Evolutionary conservation across 1,284 basidiomycete species (phyloP), one percentile per base, ranked within the genome.

Genomic region (Megacollybia platyphylla): DNA sequence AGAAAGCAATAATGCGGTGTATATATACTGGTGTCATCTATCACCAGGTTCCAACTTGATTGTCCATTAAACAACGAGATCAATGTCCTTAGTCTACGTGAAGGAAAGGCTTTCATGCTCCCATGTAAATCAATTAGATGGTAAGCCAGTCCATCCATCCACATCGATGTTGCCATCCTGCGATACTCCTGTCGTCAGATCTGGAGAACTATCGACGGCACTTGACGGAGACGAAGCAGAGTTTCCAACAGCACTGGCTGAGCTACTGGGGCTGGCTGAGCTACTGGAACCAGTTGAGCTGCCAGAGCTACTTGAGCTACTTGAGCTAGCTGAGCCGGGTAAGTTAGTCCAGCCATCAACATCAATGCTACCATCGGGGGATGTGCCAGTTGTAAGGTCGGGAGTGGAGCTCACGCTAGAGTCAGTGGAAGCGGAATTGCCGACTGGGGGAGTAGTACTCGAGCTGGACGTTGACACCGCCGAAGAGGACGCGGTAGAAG

Each of bases 261-360:
- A 24, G 20, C 20, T 24, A 5, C 20, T 24, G 5, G 20, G 20
- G 20, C 20, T 24, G 5, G 20, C 3, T 2, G 20, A 24, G 20
- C 20, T 24, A 24, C 20, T 24, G 20, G 20, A 24, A 24, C 20
- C 5, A 5, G 20, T 5, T 24, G 20, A 24, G 20, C 20, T 24
- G 20, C 15, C 15, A 15, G 20, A 24, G 20, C 20, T 24, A 24
- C 20, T 24, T 3, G 20, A 24, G 5, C 20, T 24, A 5, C 4
- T 5, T 24, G 20, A 24, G 20, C 20, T 24, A 5, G 20, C 20
- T 24, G 20, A 24, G 20, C 20, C 20, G 20, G 48, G 44, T 41
- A 51, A n/a, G 42, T 46, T 51, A 4, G 45, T 49, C 65, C 64
- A 68, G n/a, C 67, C 68, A 41, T 60, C 53, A 41, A 69, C 63